Conservation (phyloP, 345 rosid species). For the Orychophragmus violaceus region DNA sequence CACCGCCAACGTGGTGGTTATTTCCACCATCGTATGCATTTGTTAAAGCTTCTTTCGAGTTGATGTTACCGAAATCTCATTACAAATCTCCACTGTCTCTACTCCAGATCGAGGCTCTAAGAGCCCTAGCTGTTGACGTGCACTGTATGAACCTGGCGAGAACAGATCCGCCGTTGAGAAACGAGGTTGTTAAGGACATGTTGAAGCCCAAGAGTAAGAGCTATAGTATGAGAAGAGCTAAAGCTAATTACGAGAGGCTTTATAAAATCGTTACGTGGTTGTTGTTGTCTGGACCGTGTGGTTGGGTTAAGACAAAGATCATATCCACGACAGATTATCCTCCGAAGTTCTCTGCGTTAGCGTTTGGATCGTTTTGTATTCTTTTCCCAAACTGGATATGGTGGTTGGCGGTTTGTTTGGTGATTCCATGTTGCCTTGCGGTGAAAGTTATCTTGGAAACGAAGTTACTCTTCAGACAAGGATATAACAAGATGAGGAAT, state of each 20-base stretch:
- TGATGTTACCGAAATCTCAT: slow-evolving; percentile 18
- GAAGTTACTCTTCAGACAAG: not conserved
- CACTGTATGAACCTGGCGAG: not conserved
- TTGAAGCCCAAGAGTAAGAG: not conserved
- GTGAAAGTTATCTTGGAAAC: not conserved
- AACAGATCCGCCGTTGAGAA: slow-evolving; percentile 18
- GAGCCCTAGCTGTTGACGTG: not conserved
- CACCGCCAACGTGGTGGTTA: not conserved
- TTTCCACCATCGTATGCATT: not conserved
- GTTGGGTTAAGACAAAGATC: not conserved
- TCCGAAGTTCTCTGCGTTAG: not conserved
- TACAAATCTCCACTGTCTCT: slow-evolving; percentile 10
- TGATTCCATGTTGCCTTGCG: not conserved
- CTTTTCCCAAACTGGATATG: too few species aligned
- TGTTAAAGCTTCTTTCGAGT: not conserved
- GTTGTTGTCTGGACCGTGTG: too few species aligned
- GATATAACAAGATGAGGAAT: not conserved
- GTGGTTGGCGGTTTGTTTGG: not conserved
- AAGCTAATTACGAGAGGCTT: not conserved
- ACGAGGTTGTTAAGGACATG: slow-evolving; percentile 14
- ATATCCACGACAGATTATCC: not conserved
- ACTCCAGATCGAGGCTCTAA: not conserved
- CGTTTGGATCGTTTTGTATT: too few species aligned
- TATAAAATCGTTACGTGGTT: not conserved
- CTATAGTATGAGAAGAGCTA: slow-evolving; percentile 1